These are phyloP conservation scores for Cladosporium phlei DNA, from an alignment of 2,329 filamentous ascomycete genomes.

Conservation along the genomic window DNA sequence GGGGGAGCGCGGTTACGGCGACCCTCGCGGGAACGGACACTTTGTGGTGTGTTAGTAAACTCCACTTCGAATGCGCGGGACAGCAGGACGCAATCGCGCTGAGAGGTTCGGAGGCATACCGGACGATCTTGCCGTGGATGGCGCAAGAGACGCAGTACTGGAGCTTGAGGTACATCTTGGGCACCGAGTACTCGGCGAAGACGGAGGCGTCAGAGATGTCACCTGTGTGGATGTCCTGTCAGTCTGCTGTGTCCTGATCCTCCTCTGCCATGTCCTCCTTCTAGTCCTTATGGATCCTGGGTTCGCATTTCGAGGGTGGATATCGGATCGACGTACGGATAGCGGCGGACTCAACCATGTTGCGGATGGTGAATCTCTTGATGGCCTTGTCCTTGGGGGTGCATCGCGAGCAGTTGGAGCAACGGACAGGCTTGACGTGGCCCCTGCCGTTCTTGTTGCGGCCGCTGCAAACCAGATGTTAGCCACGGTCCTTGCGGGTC, in stretches of 20 bases:
- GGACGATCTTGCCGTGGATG: constrained; percentile 99
- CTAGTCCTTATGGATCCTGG: neutral
- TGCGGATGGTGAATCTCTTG: constrained; percentile 99
- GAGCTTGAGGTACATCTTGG: constrained; percentile 99
- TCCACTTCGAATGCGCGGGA: neutral
- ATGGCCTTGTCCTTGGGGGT: constrained; percentile 99
- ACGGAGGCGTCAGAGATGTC: constrained; percentile 99
- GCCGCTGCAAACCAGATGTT: constrained; percentile 59
- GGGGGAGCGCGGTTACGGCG: constrained; percentile 98
- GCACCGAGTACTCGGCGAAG: constrained; percentile 98
- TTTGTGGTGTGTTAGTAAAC: constrained; percentile 39
- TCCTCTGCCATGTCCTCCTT: constrained; percentile 9
- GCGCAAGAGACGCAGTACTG: constrained; percentile 99
- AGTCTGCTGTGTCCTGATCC: constrained; percentile 15
- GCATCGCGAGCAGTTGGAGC: constrained; percentile 75
- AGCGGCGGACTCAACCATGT: constrained; percentile 99
- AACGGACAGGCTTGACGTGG: constrained; percentile 99
- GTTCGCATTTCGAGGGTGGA: neutral
- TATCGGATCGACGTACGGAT: constrained; percentile 76
- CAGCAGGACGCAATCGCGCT: constrained; percentile 13
- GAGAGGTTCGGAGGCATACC: constrained; percentile 62
- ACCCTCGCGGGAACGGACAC: constrained; percentile 93
- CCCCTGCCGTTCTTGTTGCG: constrained; percentile 99
- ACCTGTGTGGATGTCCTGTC: constrained; percentile 55
- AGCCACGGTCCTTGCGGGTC: constrained; percentile 28